These are phyloP conservation scores for Solanum infundibuliforme DNA, from an alignment of 257 asterid genomes.

Conservation along the genomic window DNA sequence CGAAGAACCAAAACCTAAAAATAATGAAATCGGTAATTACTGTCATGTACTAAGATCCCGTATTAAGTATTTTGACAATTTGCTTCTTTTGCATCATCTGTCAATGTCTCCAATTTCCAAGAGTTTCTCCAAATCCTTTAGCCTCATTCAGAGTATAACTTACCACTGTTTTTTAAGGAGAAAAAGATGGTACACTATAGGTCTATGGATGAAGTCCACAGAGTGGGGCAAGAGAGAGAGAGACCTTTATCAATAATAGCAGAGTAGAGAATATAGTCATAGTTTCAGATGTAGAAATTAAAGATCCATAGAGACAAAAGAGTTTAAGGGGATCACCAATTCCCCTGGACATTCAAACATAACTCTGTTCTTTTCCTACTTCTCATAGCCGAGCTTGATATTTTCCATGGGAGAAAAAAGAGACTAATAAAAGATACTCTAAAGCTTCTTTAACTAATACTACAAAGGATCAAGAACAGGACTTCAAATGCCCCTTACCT, in stretches of 20 bases:
- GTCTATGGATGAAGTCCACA: not conserved
- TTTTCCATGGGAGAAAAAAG: not conserved
- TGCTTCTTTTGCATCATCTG: not conserved
- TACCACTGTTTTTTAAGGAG: not conserved
- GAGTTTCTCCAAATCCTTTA: not conserved
- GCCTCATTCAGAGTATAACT: not conserved
- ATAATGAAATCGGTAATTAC: not conserved
- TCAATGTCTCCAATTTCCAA: not conserved
- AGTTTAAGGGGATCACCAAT: not conserved
- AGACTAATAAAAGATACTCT: not conserved
- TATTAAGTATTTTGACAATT: not conserved
- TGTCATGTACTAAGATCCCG: not conserved
- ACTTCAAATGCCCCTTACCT: constrained; percentile 33
- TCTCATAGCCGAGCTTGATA: not conserved
- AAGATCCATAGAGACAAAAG: not conserved
- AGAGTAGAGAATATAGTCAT: not conserved
- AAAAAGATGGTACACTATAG: not conserved
- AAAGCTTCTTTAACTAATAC: not conserved
- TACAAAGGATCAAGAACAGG: not conserved
- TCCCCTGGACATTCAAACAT: not conserved
- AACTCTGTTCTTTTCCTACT: not conserved
- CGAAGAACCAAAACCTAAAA: not conserved
- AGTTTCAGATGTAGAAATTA: not conserved
- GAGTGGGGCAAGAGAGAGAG: not conserved
- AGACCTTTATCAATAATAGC: not conserved